These are phyloP conservation scores for Margaritispora aquatica DNA, from an alignment of 495 filamentous ascomycete species.

Conservation along the genomic window DNA sequence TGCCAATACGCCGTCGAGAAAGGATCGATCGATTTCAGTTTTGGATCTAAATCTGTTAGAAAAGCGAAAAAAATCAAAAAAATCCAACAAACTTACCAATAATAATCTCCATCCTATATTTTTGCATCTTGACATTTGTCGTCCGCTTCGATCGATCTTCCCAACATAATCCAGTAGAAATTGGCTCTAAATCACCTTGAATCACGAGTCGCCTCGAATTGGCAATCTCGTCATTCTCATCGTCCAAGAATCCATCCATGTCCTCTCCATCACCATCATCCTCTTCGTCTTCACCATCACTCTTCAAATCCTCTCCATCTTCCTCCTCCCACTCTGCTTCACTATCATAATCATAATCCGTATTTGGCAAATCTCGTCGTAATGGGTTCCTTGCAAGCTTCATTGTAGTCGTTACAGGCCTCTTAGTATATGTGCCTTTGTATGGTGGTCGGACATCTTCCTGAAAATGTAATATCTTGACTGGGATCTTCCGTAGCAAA, in stretches of 20 bases:
- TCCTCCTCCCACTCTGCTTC: constrained; percentile 93
- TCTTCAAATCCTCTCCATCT: constrained; percentile 66
- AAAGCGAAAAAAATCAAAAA: constrained; percentile 6
- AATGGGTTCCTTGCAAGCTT: constrained; percentile 69
- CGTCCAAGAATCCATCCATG: constrained; percentile 71
- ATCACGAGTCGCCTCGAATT: constrained; percentile 35
- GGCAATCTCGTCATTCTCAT: constrained; percentile 49
- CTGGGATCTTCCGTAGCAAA: constrained; percentile 54
- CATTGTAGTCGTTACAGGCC: constrained; percentile 39
- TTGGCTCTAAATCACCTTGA: constrained; percentile 64
- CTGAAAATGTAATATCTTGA: constrained; percentile 75
- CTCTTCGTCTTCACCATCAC: constrained; percentile 73
- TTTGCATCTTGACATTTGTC: constrained; percentile 35
- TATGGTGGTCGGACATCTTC: constrained; percentile 92
- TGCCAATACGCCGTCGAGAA: constrained; percentile 81
- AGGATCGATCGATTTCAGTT: constrained; percentile 66
- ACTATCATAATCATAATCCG: constrained; percentile 94
- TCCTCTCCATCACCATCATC: constrained; percentile 56
- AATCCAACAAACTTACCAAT: constrained; percentile 46
- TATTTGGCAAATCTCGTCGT: constrained; percentile 51
- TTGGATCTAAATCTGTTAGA: constrained; percentile 25
- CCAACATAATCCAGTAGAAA: constrained; percentile 76
- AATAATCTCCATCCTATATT: constrained; percentile 67
- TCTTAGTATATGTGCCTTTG: constrained; percentile 70
- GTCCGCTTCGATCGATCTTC: constrained; percentile 47